Conservation (phyloP, 805 yeast species). For the Yarrowia divulgata region DNA sequence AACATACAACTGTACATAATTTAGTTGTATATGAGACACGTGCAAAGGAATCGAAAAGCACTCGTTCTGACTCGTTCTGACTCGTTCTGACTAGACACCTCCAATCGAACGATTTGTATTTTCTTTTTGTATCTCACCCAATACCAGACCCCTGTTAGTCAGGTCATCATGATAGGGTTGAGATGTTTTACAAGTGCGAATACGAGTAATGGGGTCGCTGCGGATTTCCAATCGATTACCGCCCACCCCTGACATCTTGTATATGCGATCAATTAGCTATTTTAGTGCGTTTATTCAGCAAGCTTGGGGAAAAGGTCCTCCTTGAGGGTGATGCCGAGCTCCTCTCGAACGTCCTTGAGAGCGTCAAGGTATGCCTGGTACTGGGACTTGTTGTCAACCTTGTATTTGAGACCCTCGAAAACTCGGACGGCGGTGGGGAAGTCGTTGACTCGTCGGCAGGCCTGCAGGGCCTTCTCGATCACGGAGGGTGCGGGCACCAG, state of each 20-base stretch:
- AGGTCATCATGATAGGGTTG: background rate
- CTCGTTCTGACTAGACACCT: too few species aligned
- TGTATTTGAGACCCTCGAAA: slow-evolving; percentile 92
- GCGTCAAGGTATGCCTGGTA: slow-evolving; percentile 96
- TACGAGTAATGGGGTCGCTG: too few species aligned
- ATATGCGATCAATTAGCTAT: slow-evolving; percentile 39
- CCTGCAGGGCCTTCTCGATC: slow-evolving; percentile 92
- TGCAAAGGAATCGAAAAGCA: too few species aligned
- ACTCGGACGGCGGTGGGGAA: slow-evolving; percentile 98
- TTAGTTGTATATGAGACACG: too few species aligned
- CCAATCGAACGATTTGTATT: too few species aligned
- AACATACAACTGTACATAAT: too few species aligned
- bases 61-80: too few species aligned
- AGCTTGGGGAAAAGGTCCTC: slow-evolving; percentile 71
- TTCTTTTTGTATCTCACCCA: too few species aligned
- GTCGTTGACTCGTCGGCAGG: slow-evolving; percentile 98
- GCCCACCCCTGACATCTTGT: slow-evolving; percentile 5
- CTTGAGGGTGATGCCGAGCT: slow-evolving; percentile 89
- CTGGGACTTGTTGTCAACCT: slow-evolving; percentile 93
- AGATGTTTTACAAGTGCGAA: background rate
- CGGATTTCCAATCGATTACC: too few species aligned
- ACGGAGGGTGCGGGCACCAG: slow-evolving; percentile 98
- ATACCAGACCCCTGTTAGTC: background rate
- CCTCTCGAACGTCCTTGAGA: slow-evolving; percentile 87
- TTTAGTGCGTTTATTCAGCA: slow-evolving; percentile 32